Conservation (phyloP, 2,329 filamentous ascomycete genomes). For the Xylariaceae sp. region DNA sequence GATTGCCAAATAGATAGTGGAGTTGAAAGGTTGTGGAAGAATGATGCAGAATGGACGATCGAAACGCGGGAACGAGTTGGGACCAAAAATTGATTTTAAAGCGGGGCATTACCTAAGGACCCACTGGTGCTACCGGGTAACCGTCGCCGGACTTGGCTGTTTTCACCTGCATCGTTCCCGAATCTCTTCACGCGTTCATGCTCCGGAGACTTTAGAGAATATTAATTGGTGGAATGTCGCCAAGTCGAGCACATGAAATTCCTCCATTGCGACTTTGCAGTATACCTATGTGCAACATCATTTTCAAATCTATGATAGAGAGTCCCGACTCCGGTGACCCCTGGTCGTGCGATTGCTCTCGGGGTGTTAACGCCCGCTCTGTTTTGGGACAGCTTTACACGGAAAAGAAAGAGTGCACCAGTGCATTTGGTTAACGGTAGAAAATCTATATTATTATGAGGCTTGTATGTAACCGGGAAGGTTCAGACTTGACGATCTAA, state of each 20-base stretch:
- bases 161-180: too few species aligned
- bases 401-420: too few species aligned
- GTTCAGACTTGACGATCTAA: not conserved
- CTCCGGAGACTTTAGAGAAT: not conserved
- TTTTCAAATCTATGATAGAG: too few species aligned
- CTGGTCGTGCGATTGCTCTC: not conserved
- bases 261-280: not conserved
- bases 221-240: conserved; percentile 18
- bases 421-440: too few species aligned
- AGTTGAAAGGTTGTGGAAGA: not conserved
- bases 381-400: conserved; percentile 8
- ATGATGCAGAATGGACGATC: not conserved
- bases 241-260: conserved; percentile 1
- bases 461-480: too few species aligned
- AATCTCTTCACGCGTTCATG: not conserved
- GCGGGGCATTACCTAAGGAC: not conserved
- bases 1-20: conserved; percentile 1
- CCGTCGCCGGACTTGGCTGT: not conserved
- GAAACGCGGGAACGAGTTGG: not conserved
- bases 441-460: too few species aligned
- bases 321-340: not conserved
- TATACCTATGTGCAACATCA: too few species aligned
- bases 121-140: not conserved
- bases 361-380: not conserved
- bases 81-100: not conserved